Conservation (phyloP, 257 asterid species). For the Cinchona pubescens region DNA sequence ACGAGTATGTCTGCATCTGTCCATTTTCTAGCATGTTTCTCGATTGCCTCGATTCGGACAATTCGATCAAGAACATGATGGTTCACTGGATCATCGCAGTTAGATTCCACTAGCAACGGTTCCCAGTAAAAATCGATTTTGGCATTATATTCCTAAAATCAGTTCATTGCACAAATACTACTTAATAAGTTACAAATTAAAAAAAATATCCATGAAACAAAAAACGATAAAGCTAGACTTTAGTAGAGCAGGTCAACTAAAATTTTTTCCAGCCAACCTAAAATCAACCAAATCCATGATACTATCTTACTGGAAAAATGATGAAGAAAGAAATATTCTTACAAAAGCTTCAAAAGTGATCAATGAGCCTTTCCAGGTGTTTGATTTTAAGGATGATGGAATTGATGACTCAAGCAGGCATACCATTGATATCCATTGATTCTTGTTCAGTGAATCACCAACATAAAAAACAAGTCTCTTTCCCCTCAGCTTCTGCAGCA, state of each 20-base stretch:
- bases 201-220: no score
- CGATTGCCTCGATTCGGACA: slow-evolving; percentile 22
- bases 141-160: slow-evolving; percentile 57
- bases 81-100: slow-evolving; percentile 42
- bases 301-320: not conserved
- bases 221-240: no score
- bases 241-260: not conserved
- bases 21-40: slow-evolving; percentile 49
- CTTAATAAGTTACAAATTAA: no score
- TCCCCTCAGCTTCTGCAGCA: slow-evolving; percentile 58
- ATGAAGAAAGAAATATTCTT: not conserved
- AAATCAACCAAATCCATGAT: not conserved
- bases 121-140: slow-evolving; percentile 65
- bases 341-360: not conserved
- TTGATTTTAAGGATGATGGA: slow-evolving; percentile 13
- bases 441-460: slow-evolving; percentile 70
- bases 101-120: slow-evolving; percentile 59
- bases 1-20: slow-evolving; percentile 45
- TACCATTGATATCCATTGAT: slow-evolving; percentile 65
- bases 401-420: slow-evolving; percentile 54
- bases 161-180: not conserved
- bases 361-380: slow-evolving; percentile 2
- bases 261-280: not conserved
- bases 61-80: not conserved
- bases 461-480: slow-evolving; percentile 61